Evolutionary conservation across 78 protist species (phyloP).

Genomic region (Chrysochromulina parva): DNA sequence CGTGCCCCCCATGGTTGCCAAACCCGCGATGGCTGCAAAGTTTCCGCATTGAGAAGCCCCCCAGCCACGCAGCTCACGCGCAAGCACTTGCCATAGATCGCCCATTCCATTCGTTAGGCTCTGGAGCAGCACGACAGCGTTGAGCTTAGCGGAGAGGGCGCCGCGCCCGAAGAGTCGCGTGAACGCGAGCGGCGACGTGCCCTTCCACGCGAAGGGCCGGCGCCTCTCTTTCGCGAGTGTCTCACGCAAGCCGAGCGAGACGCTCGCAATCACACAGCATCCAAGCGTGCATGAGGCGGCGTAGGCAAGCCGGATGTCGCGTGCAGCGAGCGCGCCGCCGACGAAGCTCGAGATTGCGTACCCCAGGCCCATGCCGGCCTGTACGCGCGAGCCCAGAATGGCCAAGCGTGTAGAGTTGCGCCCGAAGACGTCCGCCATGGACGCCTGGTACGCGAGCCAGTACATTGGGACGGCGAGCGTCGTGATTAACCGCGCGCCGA

Average conservation of each 20-base stretch:
- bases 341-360: background rate
- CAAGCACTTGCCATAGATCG: constrained; percentile 25
- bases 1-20: background rate
- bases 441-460: constrained; percentile 11
- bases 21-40: background rate
- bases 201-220: background rate
- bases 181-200: background rate
- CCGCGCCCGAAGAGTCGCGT: background rate
- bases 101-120: constrained; percentile 18
- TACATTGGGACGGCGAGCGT: background rate
- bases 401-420: background rate
- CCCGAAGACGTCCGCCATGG: background rate
- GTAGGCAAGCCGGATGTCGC: constrained; percentile 6
- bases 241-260: background rate
- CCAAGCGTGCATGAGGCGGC: background rate
- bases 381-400: background rate
- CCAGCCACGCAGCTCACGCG: constrained; percentile 35
- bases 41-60: constrained; percentile 15
- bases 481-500: background rate
- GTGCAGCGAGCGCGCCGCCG: constrained; percentile 12
- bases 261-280: background rate
- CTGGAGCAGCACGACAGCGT: background rate
- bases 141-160: background rate
- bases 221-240: background rate
- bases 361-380: constrained; percentile 25